phyloP scores from a whole-genome alignment of 768 basidiomycete species.

The Calocybe indica region DNA sequence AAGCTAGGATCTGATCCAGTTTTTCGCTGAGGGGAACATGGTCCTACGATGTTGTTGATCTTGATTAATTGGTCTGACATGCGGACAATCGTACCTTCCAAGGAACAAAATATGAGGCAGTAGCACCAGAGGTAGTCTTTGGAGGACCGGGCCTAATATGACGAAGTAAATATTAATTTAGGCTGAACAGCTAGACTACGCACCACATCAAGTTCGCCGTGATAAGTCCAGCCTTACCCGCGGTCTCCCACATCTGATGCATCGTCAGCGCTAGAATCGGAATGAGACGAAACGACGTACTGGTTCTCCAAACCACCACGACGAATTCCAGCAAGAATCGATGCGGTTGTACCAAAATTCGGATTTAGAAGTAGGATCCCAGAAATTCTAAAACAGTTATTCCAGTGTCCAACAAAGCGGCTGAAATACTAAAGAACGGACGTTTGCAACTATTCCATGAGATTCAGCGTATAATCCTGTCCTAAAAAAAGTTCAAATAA shows the following conservation, averaged over 20 bases:
- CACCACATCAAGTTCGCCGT: slow-evolving; percentile 94
- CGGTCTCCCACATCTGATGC: slow-evolving; percentile 86
- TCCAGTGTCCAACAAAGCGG: background rate
- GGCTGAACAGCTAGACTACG: slow-evolving; percentile 15
- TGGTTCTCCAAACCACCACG: slow-evolving; percentile 90
- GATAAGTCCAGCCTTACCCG: slow-evolving; percentile 59
- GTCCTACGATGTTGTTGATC: slow-evolving; percentile 29
- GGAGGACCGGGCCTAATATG: slow-evolving; percentile 75
- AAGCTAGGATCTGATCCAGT: slow-evolving; percentile 69
- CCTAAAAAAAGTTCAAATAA: slow-evolving; percentile 34
- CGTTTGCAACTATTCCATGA: slow-evolving; percentile 89
- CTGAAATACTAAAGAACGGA: slow-evolving; percentile 22
- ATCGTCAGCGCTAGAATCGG: background rate
- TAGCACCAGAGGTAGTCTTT: slow-evolving; percentile 53
- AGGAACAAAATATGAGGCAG: slow-evolving; percentile 73
- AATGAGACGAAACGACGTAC: slow-evolving; percentile 30
- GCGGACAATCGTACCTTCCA: slow-evolving; percentile 48
- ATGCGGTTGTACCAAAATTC: slow-evolving; percentile 71
- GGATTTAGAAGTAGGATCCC: slow-evolving; percentile 58
- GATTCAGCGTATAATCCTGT: slow-evolving; percentile 88
- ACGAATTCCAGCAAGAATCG: slow-evolving; percentile 55
- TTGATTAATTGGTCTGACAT: background rate
- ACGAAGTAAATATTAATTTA: background rate
- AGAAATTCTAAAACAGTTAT: slow-evolving; percentile 60
- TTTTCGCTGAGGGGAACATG: slow-evolving; percentile 63